Conservation (phyloP, 108 stramenopile genomes). For the Epipyxis sp. region DNA sequence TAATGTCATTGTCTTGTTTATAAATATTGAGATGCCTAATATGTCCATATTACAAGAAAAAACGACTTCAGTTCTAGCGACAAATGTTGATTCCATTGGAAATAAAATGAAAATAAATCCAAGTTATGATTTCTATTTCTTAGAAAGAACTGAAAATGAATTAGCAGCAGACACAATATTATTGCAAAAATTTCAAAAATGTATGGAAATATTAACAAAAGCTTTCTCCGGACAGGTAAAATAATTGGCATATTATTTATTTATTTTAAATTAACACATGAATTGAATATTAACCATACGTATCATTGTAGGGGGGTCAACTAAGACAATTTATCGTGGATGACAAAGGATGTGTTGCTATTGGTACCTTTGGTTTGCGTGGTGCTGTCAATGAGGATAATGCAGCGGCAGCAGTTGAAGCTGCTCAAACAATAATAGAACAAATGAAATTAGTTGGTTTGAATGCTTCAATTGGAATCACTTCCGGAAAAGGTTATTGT, state of each 20-base stretch:
- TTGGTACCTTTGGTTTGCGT: slow-evolving; percentile 62
- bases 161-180: not conserved
- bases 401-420: slow-evolving; percentile 49
- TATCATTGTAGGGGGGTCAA: slow-evolving; percentile 8
- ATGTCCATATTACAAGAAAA: no score
- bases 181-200: not conserved
- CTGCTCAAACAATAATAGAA: slow-evolving; percentile 46
- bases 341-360: slow-evolving; percentile 65
- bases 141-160: slow-evolving; percentile 5
- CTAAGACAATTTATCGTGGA: slow-evolving; percentile 65
- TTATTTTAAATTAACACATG: no score
- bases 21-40: no score
- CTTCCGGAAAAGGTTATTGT: slow-evolving; percentile 62
- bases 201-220: slow-evolving; percentile 38
- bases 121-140: not conserved
- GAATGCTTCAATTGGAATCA: slow-evolving; percentile 55
- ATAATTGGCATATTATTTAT: no score
- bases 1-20: no score
- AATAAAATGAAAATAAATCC: no score
- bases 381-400: slow-evolving; percentile 57
- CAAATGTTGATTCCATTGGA: no score
- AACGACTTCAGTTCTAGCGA: no score
- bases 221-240: slow-evolving; percentile 60
- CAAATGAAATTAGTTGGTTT: slow-evolving; percentile 48
- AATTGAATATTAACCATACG: no score